phyloP scores from a whole-genome alignment of 768 basidiomycete species.

The Suillus lakei region DNA sequence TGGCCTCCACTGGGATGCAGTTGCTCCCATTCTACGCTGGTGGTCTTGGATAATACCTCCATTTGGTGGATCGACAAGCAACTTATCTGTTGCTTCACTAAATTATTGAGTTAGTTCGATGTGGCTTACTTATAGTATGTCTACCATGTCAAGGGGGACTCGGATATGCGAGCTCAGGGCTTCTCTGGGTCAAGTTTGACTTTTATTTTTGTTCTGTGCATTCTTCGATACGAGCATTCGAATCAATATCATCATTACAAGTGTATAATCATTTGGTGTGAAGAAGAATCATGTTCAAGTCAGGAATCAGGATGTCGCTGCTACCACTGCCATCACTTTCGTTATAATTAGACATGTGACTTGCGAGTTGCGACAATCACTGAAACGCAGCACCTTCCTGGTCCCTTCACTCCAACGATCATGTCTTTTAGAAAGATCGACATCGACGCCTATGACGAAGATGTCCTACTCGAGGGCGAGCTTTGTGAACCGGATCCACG shows the following conservation, averaged over 20 bases:
- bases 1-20: neutral
- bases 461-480: slow-evolving; percentile 81
- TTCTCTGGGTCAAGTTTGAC: neutral
- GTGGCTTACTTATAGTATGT: neutral
- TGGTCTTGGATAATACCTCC: neutral
- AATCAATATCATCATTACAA: neutral
- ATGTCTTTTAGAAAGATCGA: slow-evolving; percentile 90
- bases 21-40: neutral
- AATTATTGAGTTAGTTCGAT: neutral
- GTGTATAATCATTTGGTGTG: neutral
- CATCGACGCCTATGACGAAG: slow-evolving; percentile 93
- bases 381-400: neutral
- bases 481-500: slow-evolving; percentile 88
- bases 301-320: neutral
- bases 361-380: neutral
- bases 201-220: neutral
- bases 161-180: neutral
- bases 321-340: neutral
- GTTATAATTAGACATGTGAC: neutral
- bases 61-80: neutral
- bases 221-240: neutral
- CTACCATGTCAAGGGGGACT: neutral
- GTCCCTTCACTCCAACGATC: neutral
- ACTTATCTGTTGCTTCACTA: neutral
- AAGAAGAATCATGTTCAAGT: neutral